These are phyloP conservation scores for Stentor roeselii DNA, from an alignment of 73 alveolate species.

Conservation along the genomic window DNA sequence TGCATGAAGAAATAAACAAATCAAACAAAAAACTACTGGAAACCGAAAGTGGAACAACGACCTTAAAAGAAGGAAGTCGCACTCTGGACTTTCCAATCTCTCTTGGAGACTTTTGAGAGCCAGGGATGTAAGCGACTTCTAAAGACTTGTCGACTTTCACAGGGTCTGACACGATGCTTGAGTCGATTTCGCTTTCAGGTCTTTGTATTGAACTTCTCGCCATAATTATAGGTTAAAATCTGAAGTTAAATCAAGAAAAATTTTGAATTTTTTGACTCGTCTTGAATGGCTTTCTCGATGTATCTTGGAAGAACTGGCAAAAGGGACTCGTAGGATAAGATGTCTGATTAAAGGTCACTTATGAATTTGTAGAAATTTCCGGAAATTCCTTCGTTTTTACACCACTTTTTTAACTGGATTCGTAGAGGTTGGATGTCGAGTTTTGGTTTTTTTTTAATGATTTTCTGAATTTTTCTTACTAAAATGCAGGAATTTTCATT, in stretches of 20 bases:
- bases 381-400: too few relatives aligned
- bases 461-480: not conserved
- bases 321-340: too few relatives aligned
- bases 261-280: too few relatives aligned
- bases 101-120: not conserved
- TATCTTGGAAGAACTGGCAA: too few relatives aligned
- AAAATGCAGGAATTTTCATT: not conserved
- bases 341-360: too few relatives aligned
- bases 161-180: not conserved
- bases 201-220: not conserved
- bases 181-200: not conserved
- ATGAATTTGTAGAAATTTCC: too few relatives aligned
- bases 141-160: not conserved
- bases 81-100: slow-evolving; percentile 19
- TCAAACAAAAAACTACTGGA: slow-evolving; percentile 17
- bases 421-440: too few relatives aligned
- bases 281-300: too few relatives aligned
- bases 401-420: too few relatives aligned
- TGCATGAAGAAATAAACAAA: not conserved
- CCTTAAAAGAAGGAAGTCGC: not conserved
- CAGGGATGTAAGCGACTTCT: not conserved
- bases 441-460: too few relatives aligned
- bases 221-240: too few relatives aligned
- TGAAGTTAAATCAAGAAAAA: too few relatives aligned
- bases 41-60: slow-evolving; percentile 9